Evolutionary conservation across 441 rosid species (phyloP).

Genomic region (Flueggea neowawraea): DNA sequence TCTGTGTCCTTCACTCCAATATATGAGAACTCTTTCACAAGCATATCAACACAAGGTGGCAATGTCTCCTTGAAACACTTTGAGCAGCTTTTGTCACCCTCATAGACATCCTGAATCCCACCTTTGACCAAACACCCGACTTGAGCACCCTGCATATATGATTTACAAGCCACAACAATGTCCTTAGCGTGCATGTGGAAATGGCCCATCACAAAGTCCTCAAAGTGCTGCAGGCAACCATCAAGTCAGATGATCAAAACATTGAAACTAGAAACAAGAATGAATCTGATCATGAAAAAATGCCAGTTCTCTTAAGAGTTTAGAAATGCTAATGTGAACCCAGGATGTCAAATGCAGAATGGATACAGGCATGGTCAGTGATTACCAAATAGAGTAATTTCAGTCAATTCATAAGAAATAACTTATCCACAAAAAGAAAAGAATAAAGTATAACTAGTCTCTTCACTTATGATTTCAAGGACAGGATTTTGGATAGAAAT

Average conservation of each 20-base stretch:
- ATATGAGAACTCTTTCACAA: constrained; percentile 44
- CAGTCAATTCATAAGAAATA: no score
- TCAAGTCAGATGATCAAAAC: neutral
- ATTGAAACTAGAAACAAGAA: neutral
- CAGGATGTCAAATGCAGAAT: no score
- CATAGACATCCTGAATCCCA: constrained; percentile 46
- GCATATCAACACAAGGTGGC: constrained; percentile 32
- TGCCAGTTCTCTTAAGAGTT: neutral
- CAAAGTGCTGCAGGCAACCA: constrained; percentile 60
- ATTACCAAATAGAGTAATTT: no score
- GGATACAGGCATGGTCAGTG: no score
- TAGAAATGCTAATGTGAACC: no score
- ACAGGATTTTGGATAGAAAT: no score
- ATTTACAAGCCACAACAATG: constrained; percentile 67
- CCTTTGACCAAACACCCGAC: constrained; percentile 61
- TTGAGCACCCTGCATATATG: constrained; percentile 69
- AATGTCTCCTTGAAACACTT: constrained; percentile 41
- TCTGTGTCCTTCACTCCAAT: constrained; percentile 55
- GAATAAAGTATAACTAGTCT: no score
- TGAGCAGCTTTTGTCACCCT: constrained; percentile 40
- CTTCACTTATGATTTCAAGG: no score
- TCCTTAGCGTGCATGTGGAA: constrained; percentile 56
- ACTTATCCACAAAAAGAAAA: no score
- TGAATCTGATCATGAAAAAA: neutral
- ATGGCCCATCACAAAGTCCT: constrained; percentile 73